A percentile compares a stretch with the other conserved stretches of the same genome.
These are phyloP conservation scores for Alternaria incomplexa DNA, from an alignment of 2,329 filamentous ascomycete species.

Conservation along the genomic window DNA sequence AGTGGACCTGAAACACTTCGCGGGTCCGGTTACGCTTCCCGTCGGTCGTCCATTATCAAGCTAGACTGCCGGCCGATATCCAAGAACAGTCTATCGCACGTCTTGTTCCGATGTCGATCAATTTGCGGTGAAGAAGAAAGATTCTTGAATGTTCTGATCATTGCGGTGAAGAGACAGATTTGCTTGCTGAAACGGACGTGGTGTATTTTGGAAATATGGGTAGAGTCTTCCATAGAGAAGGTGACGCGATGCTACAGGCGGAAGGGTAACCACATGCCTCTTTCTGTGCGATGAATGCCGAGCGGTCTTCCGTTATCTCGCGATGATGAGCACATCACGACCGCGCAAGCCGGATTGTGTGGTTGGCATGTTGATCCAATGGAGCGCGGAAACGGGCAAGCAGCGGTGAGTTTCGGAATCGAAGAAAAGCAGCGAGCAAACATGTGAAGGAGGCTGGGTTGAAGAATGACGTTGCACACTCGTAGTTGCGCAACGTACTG, in stretches of 20 bases:
- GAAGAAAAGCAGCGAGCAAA: slow-evolving; percentile 3
- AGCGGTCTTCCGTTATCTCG: slow-evolving; percentile 1
- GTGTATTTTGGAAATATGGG: slow-evolving; percentile 25
- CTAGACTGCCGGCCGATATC: slow-evolving; percentile 18
- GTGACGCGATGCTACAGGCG: slow-evolving; percentile 12
- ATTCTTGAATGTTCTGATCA: slow-evolving; percentile 18
- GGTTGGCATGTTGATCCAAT: slow-evolving; percentile 1
- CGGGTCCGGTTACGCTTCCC: slow-evolving; percentile 33
- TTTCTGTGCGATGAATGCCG: slow-evolving; percentile 18
- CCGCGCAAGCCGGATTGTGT: background rate
- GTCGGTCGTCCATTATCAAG: slow-evolving; percentile 24
- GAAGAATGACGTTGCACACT: background rate
- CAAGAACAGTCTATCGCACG: slow-evolving; percentile 25
- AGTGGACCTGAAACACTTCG: slow-evolving; percentile 25
- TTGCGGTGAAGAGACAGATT: slow-evolving; percentile 11
- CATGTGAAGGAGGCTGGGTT: background rate
- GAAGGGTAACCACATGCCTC: slow-evolving; percentile 26
- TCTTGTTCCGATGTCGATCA: slow-evolving; percentile 21
- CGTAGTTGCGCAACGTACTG: slow-evolving; percentile 4
- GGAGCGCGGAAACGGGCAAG: background rate
- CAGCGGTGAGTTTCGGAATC: slow-evolving; percentile 1
- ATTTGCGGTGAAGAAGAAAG: slow-evolving; percentile 28
- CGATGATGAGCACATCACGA: slow-evolving; percentile 6
- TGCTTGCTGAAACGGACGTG: slow-evolving; percentile 23
- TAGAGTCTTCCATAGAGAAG: slow-evolving; percentile 5